Evolutionary conservation across 2,329 filamentous ascomycete genomes (phyloP), one percentile per base, ranked within the genome.

Genomic region (Colletotrichum viniferum): DNA sequence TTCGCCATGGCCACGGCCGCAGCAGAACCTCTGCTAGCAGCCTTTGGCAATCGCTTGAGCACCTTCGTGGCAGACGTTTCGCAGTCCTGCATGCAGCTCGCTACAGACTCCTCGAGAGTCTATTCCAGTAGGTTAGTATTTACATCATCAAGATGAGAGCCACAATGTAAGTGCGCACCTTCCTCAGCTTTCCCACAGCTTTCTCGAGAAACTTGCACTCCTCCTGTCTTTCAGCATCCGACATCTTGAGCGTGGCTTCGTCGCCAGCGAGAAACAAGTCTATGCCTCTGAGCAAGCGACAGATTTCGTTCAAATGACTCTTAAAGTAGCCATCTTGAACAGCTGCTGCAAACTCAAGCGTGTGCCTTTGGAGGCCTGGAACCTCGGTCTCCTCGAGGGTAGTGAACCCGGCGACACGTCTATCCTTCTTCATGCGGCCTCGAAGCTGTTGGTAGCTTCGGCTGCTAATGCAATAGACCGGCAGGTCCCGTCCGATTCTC

Each of bases 401-500:
- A 2, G 81, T 81, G 79, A 93, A 94, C 0, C 91, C 91, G 14
- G 86, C 82, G 3, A 90, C 85, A 13, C 83, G 78, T 3, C 84
- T 82, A 69, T 94, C 91, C 58, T 89, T 88, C 68, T 84, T 80
- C 10, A 93, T 79, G 5, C 89, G 86, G 2, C 89, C 90, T 52
- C 85, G 84, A n/a, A 94, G 82, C 78, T 91, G 91, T 78, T 94
- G 91, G 69, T 92, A 94, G 0, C 89, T 91, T 60, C 89, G 85
- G 62, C 89, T 90, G 73, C 90, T 92, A 18, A 94, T 90, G 76
- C 92, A 94, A 79, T 93, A 94, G 3, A 94, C 91, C 0, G 91
- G 89, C 1, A 94, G 84, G 1, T 84, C 85, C 10, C 81, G 81
- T 0, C 90, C 91, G 9, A 93, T 86, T 58, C 90, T 82, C 1